phyloP scores from a whole-genome alignment of 176 grass and related monocot genomes.

The Carex parvula region DNA sequence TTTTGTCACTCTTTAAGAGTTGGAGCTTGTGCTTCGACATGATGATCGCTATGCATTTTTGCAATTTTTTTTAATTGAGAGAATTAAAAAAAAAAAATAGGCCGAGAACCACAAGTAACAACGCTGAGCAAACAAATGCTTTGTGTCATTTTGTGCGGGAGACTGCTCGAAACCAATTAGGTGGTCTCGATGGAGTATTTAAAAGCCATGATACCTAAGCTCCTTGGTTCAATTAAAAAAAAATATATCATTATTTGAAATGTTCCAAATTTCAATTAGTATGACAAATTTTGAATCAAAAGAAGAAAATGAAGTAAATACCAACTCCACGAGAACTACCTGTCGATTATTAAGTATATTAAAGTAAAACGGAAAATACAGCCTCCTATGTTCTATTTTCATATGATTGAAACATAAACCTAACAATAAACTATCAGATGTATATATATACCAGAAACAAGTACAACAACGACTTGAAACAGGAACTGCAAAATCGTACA shows the following conservation, averaged over 20 bases:
- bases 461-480: conserved; percentile 5
- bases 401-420: conserved; percentile 20
- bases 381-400: conserved; percentile 10
- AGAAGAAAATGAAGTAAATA: neutral
- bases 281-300: neutral
- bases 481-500: conserved; percentile 1
- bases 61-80: too few species aligned
- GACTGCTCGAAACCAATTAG: too few species aligned
- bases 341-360: conserved; percentile 8
- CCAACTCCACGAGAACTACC: neutral
- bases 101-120: too few species aligned
- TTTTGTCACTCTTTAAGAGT: neutral
- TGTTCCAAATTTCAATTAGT: neutral
- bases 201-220: neutral
- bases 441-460: conserved; percentile 28
- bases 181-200: neutral
- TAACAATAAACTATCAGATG: conserved; percentile 20
- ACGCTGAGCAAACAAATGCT: too few species aligned
- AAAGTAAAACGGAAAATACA: neutral
- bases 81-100: too few species aligned
- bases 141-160: too few species aligned
- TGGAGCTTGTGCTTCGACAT: too few species aligned
- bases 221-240: neutral
- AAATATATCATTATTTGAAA: neutral
- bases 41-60: too few species aligned